A percentile compares a stretch with the other conserved stretches of the same genome.
These are phyloP conservation scores for Sphaceloma murrayae DNA, from an alignment of 2,329 filamentous ascomycete genomes.

Conservation along the genomic window DNA sequence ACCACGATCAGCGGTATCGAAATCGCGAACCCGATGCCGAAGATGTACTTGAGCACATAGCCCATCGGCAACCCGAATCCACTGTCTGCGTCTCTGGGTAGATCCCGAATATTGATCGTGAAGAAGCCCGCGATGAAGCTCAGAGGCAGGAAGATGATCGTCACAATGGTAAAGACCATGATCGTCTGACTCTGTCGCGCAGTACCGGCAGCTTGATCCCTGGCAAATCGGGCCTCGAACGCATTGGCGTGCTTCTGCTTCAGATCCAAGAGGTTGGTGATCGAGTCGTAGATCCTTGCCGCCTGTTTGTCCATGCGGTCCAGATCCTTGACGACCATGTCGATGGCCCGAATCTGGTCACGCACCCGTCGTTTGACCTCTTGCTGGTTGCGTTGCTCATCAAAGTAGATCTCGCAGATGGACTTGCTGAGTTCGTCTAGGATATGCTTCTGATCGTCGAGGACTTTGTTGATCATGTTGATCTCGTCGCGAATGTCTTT, in stretches of 20 bases:
- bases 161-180: conserved; percentile 52
- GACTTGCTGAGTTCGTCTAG: conserved; percentile 40
- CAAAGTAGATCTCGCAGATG: conserved; percentile 33
- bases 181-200: conserved; percentile 49
- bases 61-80: conserved; percentile 25
- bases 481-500: conserved; percentile 61
- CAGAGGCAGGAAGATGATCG: conserved; percentile 48
- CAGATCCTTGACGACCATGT: conserved; percentile 51
- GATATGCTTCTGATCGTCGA: conserved; percentile 42
- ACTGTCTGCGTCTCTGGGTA: conserved; percentile 29
- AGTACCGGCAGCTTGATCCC: conserved; percentile 53
- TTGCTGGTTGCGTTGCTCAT: conserved; percentile 31
- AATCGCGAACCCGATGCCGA: conserved; percentile 46
- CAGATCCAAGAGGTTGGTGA: conserved; percentile 55
- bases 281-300: conserved; percentile 48
- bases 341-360: conserved; percentile 49
- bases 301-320: conserved; percentile 55
- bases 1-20: conserved; percentile 37
- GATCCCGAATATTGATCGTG: conserved; percentile 45
- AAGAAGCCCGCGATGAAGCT: conserved; percentile 49
- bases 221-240: conserved; percentile 53
- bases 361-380: conserved; percentile 47
- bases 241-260: conserved; percentile 63
- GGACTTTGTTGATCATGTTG: conserved; percentile 49
- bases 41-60: conserved; percentile 48